A percentile compares a stretch with the other conserved stretches of the same genome.
Evolutionary conservation across 2,329 filamentous ascomycete genomes (phyloP).

Genomic region (Neobulgaria alba): DNA sequence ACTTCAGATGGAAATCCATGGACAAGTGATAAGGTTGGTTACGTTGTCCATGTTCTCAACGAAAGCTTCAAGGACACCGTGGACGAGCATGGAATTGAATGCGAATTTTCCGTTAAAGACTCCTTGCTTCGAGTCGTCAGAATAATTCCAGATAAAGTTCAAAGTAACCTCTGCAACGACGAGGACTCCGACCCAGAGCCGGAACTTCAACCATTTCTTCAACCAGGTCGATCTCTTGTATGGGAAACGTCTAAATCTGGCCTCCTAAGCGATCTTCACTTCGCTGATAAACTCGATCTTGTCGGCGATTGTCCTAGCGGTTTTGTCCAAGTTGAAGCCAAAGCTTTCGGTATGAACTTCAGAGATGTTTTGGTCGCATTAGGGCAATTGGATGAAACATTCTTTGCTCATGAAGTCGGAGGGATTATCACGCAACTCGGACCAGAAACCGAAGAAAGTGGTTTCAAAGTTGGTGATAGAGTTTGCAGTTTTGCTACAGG

Average conservation of each 20-base stretch:
- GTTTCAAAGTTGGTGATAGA: neutral
- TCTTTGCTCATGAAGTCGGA: neutral
- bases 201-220: conserved; percentile 4
- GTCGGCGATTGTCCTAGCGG: conserved; percentile 3
- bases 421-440: neutral
- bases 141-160: neutral
- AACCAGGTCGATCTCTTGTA: neutral
- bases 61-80: neutral
- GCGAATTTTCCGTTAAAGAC: neutral
- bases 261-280: neutral
- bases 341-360: conserved; percentile 30
- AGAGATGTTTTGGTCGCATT: neutral
- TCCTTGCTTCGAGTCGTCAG: neutral
- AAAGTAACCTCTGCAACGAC: conserved; percentile 32
- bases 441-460: neutral
- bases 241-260: neutral
- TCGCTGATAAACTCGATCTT: neutral
- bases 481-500: neutral
- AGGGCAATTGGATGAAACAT: neutral
- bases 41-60: neutral
- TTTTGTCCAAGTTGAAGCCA: conserved; percentile 24
- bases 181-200: neutral
- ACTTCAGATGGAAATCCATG: conserved; percentile 13
- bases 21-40: conserved; percentile 10
- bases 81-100: neutral